Evolutionary conservation across 108 stramenopile species (phyloP), one percentile per base, ranked within the genome.

Genomic region (Cylindrotheca closterium): DNA sequence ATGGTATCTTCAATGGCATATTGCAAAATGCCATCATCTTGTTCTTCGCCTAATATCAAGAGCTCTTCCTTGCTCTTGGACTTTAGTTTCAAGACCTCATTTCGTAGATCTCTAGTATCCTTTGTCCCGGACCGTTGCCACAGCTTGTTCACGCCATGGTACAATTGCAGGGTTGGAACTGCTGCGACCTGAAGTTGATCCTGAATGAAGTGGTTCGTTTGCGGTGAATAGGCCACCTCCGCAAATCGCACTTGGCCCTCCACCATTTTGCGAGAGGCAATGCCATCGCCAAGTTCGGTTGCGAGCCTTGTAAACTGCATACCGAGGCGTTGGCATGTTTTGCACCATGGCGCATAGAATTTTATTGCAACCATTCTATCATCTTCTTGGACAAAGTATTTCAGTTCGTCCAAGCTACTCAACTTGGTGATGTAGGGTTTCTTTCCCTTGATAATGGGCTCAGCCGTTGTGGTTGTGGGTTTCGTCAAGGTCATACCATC

Each of bases 261-360:
- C n/a, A 71, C 45, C 37, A 45, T 45, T 31, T 63, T 60, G 7
- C 52, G 61, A 37, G 47, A 50, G 4, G 30, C 22, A 34, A 71
- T 42, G 22, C 50, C 31, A 30, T 71, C 70, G 1, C 70, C 70
- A 30, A 55, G 31, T n/a, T 71, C 62, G 47, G 47, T 51, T 8
- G 70, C 70, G 26, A 71, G 61, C 29, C 57, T 45, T 24, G 62
- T 26, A 28, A 63, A 71, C 23, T 71, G 70, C 3, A 62, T 30
- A 19, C 62, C 70, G 1, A 71, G 33, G n/a, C 24, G 28, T 49
- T 63, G 37, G 55, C 70, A 71, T 17, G 51, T 63, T 30, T 71
- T 71, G 60, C 70, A 71, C 70, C 70, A 71, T 22, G 62, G 62
- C 23, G 70, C 70, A 29, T 71, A 62, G 30, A 63, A 71, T 49